Percentiles rank a stretch among this genome's conserved stretches.
These are phyloP conservation scores for Pseudozyma flocculosa DNA, from an alignment of 1,284 basidiomycete genomes.

Conservation along the genomic window DNA sequence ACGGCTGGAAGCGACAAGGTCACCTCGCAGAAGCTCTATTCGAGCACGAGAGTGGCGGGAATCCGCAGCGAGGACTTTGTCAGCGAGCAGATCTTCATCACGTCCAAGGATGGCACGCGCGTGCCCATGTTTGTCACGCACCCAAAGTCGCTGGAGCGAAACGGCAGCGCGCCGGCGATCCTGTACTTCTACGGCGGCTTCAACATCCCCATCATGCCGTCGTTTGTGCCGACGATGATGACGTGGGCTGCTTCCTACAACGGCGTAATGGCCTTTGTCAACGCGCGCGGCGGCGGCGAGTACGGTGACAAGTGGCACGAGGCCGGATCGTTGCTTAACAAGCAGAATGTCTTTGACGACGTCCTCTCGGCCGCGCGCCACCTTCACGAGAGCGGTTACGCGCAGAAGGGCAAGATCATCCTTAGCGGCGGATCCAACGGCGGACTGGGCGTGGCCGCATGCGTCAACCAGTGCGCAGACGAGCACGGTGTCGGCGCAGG, in stretches of 20 bases:
- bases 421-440: slow-evolving; percentile 65
- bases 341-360: slow-evolving; percentile 74
- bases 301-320: slow-evolving; percentile 70
- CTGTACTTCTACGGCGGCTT: slow-evolving; percentile 69
- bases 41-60: slow-evolving; percentile 68
- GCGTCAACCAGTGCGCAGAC: slow-evolving; percentile 74
- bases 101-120: slow-evolving; percentile 76
- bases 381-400: slow-evolving; percentile 72
- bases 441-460: slow-evolving; percentile 75
- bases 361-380: slow-evolving; percentile 65
- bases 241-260: slow-evolving; percentile 76
- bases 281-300: slow-evolving; percentile 73
- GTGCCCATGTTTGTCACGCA: slow-evolving; percentile 85
- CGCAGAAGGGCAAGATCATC: slow-evolving; percentile 70
- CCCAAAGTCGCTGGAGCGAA: slow-evolving; percentile 70
- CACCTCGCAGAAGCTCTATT: slow-evolving; percentile 61
- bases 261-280: slow-evolving; percentile 69
- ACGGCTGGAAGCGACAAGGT: slow-evolving; percentile 45
- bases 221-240: slow-evolving; percentile 72
- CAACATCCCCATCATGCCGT: slow-evolving; percentile 70
- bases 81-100: slow-evolving; percentile 66
- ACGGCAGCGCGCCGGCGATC: slow-evolving; percentile 75
- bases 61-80: slow-evolving; percentile 72
- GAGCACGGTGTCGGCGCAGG: slow-evolving; percentile 70
- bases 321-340: slow-evolving; percentile 49